Conservation (phyloP, 805 yeast species). For the Grigorovia jiainica region DNA sequence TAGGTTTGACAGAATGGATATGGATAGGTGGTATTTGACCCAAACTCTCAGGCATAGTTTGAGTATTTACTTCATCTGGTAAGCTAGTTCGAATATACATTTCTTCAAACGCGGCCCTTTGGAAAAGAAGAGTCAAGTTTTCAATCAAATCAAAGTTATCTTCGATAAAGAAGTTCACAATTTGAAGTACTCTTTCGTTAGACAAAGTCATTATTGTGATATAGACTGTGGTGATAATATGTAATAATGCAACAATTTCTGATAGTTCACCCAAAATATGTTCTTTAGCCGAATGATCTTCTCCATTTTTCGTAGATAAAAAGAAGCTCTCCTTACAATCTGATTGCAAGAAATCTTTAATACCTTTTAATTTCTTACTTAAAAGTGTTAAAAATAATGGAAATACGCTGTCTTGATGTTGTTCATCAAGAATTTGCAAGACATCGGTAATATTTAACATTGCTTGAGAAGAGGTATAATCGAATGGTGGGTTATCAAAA, state of each 20-base stretch:
- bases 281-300: constrained; percentile 10
- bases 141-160: constrained; percentile 27
- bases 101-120: constrained; percentile 50
- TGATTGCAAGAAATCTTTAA: constrained; percentile 22
- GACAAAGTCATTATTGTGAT: constrained; percentile 45
- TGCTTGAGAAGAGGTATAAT: constrained; percentile 47
- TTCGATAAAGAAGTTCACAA: constrained; percentile 19
- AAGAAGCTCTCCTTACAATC: constrained; percentile 20
- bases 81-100: constrained; percentile 38
- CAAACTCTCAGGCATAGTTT: constrained; percentile 29
- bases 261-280: constrained; percentile 21
- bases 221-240: constrained; percentile 46
- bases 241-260: constrained; percentile 35
- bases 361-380: constrained; percentile 22
- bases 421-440: constrained; percentile 48
- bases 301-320: constrained; percentile 10
- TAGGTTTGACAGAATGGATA: constrained; percentile 37
- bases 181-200: constrained; percentile 31
- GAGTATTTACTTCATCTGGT: constrained; percentile 38
- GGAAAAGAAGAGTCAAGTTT: constrained; percentile 37
- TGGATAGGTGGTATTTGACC: constrained; percentile 34
- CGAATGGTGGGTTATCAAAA: constrained; percentile 50
- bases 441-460: constrained; percentile 44
- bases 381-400: constrained; percentile 29
- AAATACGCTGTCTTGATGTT: constrained; percentile 41